Base-by-base conservation (phyloP, 1,284 basidiomycete genomes). In the Spongiforma sp. region DNA sequence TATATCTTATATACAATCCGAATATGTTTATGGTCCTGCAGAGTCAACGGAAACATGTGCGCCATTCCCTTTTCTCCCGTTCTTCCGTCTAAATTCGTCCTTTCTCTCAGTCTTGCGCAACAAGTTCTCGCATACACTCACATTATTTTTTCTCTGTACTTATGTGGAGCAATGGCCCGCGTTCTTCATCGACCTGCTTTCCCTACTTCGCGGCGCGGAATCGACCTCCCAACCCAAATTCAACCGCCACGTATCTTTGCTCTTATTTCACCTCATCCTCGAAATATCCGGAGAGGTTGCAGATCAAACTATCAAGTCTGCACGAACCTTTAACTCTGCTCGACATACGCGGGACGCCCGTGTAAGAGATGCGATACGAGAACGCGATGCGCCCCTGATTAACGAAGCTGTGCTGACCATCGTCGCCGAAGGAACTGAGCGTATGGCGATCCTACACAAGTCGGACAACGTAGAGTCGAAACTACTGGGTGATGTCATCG, bases 81-180 rank as follows among this genome's bases (percentile, higher is more conserved):
- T 55, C 37, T 33, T 48, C 36, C 59, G 37, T 64, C 63, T 66
- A 62, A 69, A 37, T 60, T 50, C 55, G 60, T 55, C n/a, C n/a
- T n/a, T 43, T 59, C 43, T 48, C 60, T 33, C 62, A 95, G 94
- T 92, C 79, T 80, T 98, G 64, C 90, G 96, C 75, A 99, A 99
- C 85, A 99, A 99, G 80, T 94, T 99, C 77, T 95, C 96, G 21
- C 96, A 98, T 81, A 97, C 96, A n/a, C 84, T 99, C 56, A 93
- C 97, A 1, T 87, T 98, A 63, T 90, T 99, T 78, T 97, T 99
- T 81, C 86, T 99, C 58, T 91, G 92, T 81, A 91, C 93, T 19
- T 98, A 98, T 80, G 86, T 89, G 67, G 86, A 89, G 55, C 89
- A 90, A 77, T 94, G 93, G 90, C 90, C 93, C 48, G 82, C 87